Base-by-base conservation (phyloP, 2,329 filamentous ascomycete species). In the Chaetoscypha palmicola region DNA sequence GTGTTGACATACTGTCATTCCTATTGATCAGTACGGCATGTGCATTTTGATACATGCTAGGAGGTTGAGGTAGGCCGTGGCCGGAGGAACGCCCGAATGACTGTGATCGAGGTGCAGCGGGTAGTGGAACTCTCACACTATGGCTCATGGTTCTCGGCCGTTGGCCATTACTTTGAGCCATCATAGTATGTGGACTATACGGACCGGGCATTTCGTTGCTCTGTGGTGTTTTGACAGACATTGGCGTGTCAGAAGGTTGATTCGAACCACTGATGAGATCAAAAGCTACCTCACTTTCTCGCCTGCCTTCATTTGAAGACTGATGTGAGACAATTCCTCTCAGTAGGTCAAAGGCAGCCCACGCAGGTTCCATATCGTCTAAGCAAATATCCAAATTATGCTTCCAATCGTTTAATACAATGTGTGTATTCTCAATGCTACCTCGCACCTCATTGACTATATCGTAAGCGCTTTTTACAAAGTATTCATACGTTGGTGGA, bases 401-500 rank as follows among this genome's bases (percentile, higher is more conserved):
- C 36, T 56, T 60, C 57, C 57, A 62, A 26, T 59, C 55, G 38
- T 58, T 50, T 9, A 58, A 51, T 19, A 49, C 40, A 16, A 60
- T 53, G 26, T 60, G 55, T 1, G 54, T 57, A 21, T 51, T 55
- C 9, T 58, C 56, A 37, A 62, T 56, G 37, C 55, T 57, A 28
- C 54, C 51, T 17, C 54, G 51, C 7, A 60, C 54, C 7, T 53
- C 52, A 41, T 53, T 53, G 11, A 58, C 47, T 24, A 57, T 52
- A 21, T 58, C 48, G 61, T 63, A 57, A 12, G 62, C 60, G 42
- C 60, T 60, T 30, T 58, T 62, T 21, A 68, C 54, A 19, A 66
- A 61, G 50, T 64, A 62, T 17, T 66, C 66, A 43, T 67, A 67
- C 1, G 61, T 73, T 43, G 60, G 66, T 49, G 50, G 64, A 39